Conservation (phyloP, 2,329 filamentous ascomycete species). For the Claviceps fusiformis region DNA sequence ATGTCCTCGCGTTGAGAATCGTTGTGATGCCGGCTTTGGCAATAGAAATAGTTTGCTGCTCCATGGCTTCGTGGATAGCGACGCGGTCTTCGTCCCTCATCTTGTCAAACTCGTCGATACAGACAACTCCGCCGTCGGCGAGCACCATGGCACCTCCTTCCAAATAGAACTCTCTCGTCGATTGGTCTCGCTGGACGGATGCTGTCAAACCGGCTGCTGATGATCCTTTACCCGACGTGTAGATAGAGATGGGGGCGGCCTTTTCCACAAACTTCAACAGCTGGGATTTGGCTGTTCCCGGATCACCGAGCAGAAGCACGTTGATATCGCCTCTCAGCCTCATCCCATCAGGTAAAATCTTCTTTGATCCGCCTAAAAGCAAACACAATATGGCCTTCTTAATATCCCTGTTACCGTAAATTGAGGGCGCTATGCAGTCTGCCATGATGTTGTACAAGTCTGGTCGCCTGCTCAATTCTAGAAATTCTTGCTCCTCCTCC, state of each 20-base stretch:
- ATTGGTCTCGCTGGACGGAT: slow-evolving; percentile 85
- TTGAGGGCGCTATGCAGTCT: slow-evolving; percentile 88
- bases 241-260: slow-evolving; percentile 90
- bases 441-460: slow-evolving; percentile 89
- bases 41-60: slow-evolving; percentile 98
- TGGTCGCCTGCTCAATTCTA: slow-evolving; percentile 76
- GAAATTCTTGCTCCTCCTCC: slow-evolving; percentile 93
- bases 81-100: slow-evolving; percentile 98
- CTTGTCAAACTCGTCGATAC: slow-evolving; percentile 99
- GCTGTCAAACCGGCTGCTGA: slow-evolving; percentile 95
- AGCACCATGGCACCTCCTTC: slow-evolving; percentile 98
- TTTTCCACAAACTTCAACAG: slow-evolving; percentile 95
- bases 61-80: slow-evolving; percentile 98
- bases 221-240: slow-evolving; percentile 96
- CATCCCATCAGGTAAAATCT: slow-evolving; percentile 96
- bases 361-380: slow-evolving; percentile 88
- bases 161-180: slow-evolving; percentile 90
- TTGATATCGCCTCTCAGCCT: slow-evolving; percentile 96
- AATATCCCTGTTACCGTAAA: slow-evolving; percentile 91
- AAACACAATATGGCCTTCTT: slow-evolving; percentile 96
- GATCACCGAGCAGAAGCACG: slow-evolving; percentile 88
- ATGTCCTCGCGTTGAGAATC: slow-evolving; percentile 90
- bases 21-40: slow-evolving; percentile 98
- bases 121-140: slow-evolving; percentile 90
- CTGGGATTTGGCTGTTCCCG: slow-evolving; percentile 96